Evolutionary conservation across 371 early-diverging fungal genomes (phyloP).

Genomic region (Nematocida sp.): DNA sequence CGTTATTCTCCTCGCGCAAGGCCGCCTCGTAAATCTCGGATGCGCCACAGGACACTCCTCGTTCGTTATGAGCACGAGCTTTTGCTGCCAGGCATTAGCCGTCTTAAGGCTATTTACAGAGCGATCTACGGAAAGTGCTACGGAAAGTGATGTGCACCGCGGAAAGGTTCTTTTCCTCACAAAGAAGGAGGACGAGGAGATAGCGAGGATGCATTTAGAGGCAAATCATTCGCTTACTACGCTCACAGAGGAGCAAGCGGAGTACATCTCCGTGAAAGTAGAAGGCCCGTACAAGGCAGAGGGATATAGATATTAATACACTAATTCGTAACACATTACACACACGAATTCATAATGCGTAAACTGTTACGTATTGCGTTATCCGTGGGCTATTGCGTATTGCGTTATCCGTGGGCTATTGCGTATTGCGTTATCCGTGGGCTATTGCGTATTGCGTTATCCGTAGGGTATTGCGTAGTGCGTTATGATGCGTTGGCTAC

Average conservation of each 20-base stretch:
- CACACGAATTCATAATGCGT: too few species aligned
- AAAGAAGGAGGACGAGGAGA: slow-evolving; percentile 96
- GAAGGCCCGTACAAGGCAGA: slow-evolving; percentile 92
- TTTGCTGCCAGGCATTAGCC: slow-evolving; percentile 93
- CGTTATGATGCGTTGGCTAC: too few species aligned
- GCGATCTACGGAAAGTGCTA: slow-evolving; percentile 67
- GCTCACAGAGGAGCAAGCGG: slow-evolving; percentile 72
- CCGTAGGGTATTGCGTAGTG: too few species aligned
- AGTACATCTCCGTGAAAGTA: slow-evolving; percentile 76
- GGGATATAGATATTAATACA: slow-evolving; percentile 69
- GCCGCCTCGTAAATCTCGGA: slow-evolving; percentile 94
- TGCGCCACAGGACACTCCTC: slow-evolving; percentile 96
- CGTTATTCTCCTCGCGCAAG: slow-evolving; percentile 87
- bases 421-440: too few species aligned
- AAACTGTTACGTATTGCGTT: too few species aligned
- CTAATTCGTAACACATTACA: neutral
- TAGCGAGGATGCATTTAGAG: slow-evolving; percentile 84
- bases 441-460: too few species aligned
- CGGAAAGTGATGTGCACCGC: slow-evolving; percentile 85
- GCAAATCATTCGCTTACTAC: slow-evolving; percentile 83
- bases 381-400: too few species aligned
- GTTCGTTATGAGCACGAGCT: slow-evolving; percentile 97
- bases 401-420: too few species aligned
- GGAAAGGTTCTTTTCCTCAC: slow-evolving; percentile 81
- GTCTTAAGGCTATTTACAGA: slow-evolving; percentile 95